A percentile compares a stretch with the other conserved stretches of the same genome.
phyloP scores from a whole-genome alignment of 2,329 filamentous ascomycete species.

The Fusarium sp. region DNA sequence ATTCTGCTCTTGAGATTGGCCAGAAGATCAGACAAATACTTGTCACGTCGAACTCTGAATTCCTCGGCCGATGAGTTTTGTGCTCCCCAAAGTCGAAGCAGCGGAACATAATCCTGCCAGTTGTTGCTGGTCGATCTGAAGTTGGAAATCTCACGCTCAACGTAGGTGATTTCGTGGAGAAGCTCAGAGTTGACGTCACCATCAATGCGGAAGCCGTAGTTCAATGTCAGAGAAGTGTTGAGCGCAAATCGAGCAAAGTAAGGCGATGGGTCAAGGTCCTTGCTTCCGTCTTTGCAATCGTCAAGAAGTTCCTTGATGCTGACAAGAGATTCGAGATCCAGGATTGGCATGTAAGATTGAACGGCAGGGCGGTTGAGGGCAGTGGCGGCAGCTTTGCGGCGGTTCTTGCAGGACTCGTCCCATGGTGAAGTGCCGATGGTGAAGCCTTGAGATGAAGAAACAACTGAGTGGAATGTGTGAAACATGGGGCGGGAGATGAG shows the following conservation, averaged over 20 bases:
- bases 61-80: slow-evolving; percentile 70
- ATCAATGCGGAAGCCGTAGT: slow-evolving; percentile 80
- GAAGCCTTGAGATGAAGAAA: slow-evolving; percentile 79
- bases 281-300: slow-evolving; percentile 68
- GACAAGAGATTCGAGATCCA: slow-evolving; percentile 77
- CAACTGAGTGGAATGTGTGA: slow-evolving; percentile 83
- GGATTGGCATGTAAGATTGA: slow-evolving; percentile 83
- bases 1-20: slow-evolving; percentile 59
- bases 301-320: slow-evolving; percentile 77
- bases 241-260: slow-evolving; percentile 81
- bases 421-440: slow-evolving; percentile 87
- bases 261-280: slow-evolving; percentile 74
- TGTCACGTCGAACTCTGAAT: slow-evolving; percentile 74
- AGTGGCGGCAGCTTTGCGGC: slow-evolving; percentile 81
- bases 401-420: slow-evolving; percentile 81
- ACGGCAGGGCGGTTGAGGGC: slow-evolving; percentile 80
- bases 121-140: slow-evolving; percentile 84
- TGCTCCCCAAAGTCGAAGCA: slow-evolving; percentile 71
- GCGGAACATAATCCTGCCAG: slow-evolving; percentile 85
- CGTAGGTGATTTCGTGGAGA: slow-evolving; percentile 76
- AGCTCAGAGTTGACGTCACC: slow-evolving; percentile 74
- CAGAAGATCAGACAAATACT: slow-evolving; percentile 73
- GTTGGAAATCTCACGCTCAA: slow-evolving; percentile 79
- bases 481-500: slow-evolving; percentile 81
- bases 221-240: slow-evolving; percentile 80